These are phyloP conservation scores for Boletus sp. DNA, from an alignment of 768 basidiomycete genomes.

Conservation along the genomic window DNA sequence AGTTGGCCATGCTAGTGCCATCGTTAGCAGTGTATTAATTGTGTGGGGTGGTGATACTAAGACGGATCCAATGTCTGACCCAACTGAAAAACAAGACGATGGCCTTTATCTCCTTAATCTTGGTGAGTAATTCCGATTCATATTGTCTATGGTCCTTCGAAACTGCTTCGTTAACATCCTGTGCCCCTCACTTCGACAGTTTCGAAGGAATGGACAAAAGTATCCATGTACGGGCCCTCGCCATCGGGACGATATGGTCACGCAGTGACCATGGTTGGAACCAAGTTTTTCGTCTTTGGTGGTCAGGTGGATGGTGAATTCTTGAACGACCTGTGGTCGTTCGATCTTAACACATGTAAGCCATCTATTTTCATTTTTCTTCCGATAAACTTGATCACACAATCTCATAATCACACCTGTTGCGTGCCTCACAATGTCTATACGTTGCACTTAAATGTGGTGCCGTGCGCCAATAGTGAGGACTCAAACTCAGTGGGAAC, in stretches of 20 bases:
- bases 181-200: slow-evolving; percentile 43
- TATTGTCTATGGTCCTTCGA: background rate
- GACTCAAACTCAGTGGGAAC: slow-evolving; percentile 82
- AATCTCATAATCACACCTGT: background rate
- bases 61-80: slow-evolving; percentile 58
- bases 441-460: slow-evolving; percentile 1
- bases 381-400: background rate
- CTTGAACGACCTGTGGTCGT: slow-evolving; percentile 92
- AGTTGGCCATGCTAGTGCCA: slow-evolving; percentile 95
- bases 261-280: slow-evolving; percentile 88
- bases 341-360: slow-evolving; percentile 93
- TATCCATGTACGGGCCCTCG: slow-evolving; percentile 69
- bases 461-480: slow-evolving; percentile 54
- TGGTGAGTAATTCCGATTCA: slow-evolving; percentile 50
- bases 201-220: slow-evolving; percentile 92
- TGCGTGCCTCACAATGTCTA: background rate
- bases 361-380: slow-evolving; percentile 3
- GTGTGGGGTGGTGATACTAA: slow-evolving; percentile 99
- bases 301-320: slow-evolving; percentile 96
- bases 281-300: slow-evolving; percentile 92
- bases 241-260: slow-evolving; percentile 95
- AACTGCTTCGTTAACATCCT: slow-evolving; percentile 3
- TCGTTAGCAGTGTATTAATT: slow-evolving; percentile 93
- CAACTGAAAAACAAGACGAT: slow-evolving; percentile 83
- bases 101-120: slow-evolving; percentile 92